Conservation (phyloP, 1,284 basidiomycete genomes). For the Tilletia setariae region DNA sequence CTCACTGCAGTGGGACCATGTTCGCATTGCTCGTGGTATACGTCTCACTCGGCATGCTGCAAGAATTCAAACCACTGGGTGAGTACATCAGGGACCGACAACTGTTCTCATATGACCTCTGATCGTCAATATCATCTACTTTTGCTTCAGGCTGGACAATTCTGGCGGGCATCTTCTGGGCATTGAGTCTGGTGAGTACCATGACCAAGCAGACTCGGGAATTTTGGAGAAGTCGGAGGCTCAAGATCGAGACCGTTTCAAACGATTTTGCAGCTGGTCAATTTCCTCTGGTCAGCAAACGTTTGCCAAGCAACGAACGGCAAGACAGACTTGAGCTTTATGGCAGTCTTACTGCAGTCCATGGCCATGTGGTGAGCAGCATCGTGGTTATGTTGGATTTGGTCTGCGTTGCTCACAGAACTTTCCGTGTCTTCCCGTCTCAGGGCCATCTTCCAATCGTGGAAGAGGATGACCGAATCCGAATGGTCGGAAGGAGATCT, state of each 20-base stretch:
- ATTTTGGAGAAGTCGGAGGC: no score
- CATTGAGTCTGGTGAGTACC: background rate
- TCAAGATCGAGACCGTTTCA: no score
- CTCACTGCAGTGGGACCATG: background rate
- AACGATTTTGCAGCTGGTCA: background rate
- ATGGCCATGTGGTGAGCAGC: slow-evolving; percentile 5
- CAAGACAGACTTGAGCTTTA: background rate
- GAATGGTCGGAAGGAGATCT: slow-evolving; percentile 1
- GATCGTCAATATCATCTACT: background rate
- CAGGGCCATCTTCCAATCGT: slow-evolving; percentile 14
- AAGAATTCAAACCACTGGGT: slow-evolving; percentile 13
- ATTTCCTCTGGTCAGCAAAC: slow-evolving; percentile 11
- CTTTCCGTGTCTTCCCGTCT: background rate
- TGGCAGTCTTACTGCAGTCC: slow-evolving; percentile 9
- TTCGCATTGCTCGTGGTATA: slow-evolving; percentile 1
- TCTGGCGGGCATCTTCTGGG: background rate
- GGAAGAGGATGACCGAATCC: slow-evolving; percentile 14
- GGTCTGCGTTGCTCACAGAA: background rate
- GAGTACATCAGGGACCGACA: background rate
- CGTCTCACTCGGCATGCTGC: slow-evolving; percentile 12
- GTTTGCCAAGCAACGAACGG: background rate
- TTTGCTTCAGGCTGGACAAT: background rate
- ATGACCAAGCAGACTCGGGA: no score
- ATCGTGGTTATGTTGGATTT: background rate
- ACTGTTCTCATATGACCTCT: background rate